Evolutionary conservation across 257 asterid genomes (phyloP).

Genomic region (Ilex asprella): DNA sequence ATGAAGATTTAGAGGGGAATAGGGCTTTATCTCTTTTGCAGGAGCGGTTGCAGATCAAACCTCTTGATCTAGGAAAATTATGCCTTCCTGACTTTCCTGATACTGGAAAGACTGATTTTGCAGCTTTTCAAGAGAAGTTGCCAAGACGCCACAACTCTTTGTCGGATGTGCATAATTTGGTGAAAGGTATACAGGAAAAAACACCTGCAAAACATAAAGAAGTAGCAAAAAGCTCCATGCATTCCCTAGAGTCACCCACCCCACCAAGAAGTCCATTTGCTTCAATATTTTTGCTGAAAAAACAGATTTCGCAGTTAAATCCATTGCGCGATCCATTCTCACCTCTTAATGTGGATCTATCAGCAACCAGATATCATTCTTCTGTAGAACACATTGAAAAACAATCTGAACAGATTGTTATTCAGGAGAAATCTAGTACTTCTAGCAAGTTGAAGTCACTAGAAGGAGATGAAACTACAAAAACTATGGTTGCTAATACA

Average conservation of each 20-base stretch:
- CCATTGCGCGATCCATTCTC: constrained; percentile 59
- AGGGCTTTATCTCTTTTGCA: constrained; percentile 58
- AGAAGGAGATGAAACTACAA: constrained; percentile 23
- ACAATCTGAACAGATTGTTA: constrained; percentile 28
- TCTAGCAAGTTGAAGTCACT: constrained; percentile 30
- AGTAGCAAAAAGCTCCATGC: constrained; percentile 19
- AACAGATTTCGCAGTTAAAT: constrained; percentile 38
- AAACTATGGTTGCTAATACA: constrained; percentile 21
- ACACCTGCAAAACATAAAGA: constrained; percentile 19
- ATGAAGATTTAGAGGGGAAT: no score
- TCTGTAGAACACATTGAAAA: constrained; percentile 22
- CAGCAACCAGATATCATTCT: constrained; percentile 17
- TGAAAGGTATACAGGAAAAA: constrained; percentile 31
- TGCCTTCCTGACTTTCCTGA: constrained; percentile 32
- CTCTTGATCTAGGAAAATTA: constrained; percentile 48
- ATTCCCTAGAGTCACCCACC: constrained; percentile 45
- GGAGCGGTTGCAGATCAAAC: constrained; percentile 55
- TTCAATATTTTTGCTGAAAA: constrained; percentile 43
- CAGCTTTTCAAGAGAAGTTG: constrained; percentile 30
- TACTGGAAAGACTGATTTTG: constrained; percentile 36
- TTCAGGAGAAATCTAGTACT: constrained; percentile 19
- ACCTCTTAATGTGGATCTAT: constrained; percentile 37
- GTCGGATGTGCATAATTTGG: constrained; percentile 27
- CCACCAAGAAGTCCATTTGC: constrained; percentile 61
- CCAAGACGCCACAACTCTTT: constrained; percentile 37